phyloP scores from a whole-genome alignment of 345 rosid genomes.

The Orychophragmus violaceus region DNA sequence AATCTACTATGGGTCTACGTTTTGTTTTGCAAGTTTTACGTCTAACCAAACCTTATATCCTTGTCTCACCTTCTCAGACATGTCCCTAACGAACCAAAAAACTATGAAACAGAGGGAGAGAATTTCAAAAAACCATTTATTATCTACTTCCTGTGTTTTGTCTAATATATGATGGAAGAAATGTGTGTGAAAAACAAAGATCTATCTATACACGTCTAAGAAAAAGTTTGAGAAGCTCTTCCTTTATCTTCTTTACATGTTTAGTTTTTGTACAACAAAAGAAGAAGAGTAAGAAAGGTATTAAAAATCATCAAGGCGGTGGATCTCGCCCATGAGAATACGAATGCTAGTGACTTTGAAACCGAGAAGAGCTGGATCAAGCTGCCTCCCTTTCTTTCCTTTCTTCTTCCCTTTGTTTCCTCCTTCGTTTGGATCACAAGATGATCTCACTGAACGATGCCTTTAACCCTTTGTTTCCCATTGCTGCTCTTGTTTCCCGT shows the following conservation, averaged over 20 bases:
- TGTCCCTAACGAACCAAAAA: too few species aligned
- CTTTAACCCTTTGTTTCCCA: slow-evolving; percentile 44
- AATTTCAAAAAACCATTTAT: not conserved
- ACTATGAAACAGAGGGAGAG: too few species aligned
- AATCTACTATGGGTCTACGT: not conserved
- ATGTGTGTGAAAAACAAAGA: not conserved
- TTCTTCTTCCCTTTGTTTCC: slow-evolving; percentile 59
- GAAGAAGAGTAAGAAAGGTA: not conserved
- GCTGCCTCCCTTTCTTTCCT: slow-evolving; percentile 86
- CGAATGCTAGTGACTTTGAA: slow-evolving; percentile 87
- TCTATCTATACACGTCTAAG: not conserved
- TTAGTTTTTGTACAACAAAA: not conserved
- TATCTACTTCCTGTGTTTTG: not conserved
- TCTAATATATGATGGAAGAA: not conserved
- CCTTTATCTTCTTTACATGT: not conserved
- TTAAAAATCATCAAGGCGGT: slow-evolving; percentile 57
- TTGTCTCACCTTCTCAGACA: not conserved
- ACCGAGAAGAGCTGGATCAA: slow-evolving; percentile 84
- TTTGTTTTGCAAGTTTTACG: not conserved
- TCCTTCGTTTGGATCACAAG: slow-evolving; percentile 30
- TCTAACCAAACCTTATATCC: not conserved
- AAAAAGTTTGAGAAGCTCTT: not conserved
- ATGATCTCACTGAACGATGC: slow-evolving; percentile 59
- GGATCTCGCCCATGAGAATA: slow-evolving; percentile 89
- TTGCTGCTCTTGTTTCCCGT: slow-evolving; percentile 21